A percentile compares a stretch with the other conserved stretches of the same genome.
Evolutionary conservation across 305 asterid species (phyloP).

Genomic region (Fraxinus xanthoxyloides): DNA sequence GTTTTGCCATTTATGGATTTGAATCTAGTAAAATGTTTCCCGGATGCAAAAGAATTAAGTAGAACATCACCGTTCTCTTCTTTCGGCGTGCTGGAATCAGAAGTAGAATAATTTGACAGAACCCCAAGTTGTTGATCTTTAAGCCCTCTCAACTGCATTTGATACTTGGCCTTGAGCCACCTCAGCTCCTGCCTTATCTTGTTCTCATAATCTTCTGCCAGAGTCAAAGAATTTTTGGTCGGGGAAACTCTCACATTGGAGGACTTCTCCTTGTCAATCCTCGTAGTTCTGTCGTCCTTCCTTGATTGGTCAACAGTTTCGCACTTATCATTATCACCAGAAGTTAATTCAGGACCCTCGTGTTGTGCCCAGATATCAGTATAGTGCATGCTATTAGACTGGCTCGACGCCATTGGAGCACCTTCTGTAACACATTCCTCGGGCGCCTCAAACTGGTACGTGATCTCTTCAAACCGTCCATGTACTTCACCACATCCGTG

Average conservation of each 20-base stretch:
- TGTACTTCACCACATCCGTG: conserved; percentile 58
- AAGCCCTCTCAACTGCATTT: conserved; percentile 52
- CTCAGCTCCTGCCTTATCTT: conserved; percentile 55
- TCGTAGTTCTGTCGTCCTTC: conserved; percentile 11
- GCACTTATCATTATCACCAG: conserved; percentile 17
- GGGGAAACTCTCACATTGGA: conserved; percentile 19
- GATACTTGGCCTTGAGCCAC: conserved; percentile 76
- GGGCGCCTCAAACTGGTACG: conserved; percentile 60
- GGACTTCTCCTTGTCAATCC: conserved; percentile 16
- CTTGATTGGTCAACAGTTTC: conserved; percentile 21
- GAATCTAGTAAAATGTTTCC: conserved; percentile 23
- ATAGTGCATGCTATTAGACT: conserved; percentile 33
- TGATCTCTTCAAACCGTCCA: conserved; percentile 85
- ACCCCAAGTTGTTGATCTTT: conserved; percentile 40
- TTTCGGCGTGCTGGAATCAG: background rate
- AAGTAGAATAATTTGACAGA: conserved; percentile 17
- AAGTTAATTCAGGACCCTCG: conserved; percentile 32
- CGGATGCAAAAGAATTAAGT: conserved; percentile 18
- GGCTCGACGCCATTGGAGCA: conserved; percentile 39
- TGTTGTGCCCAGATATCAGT: conserved; percentile 37
- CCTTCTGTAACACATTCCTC: conserved; percentile 40
- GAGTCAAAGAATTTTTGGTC: conserved; percentile 28
- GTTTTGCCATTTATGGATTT: conserved; percentile 18
- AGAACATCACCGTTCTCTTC: conserved; percentile 22
- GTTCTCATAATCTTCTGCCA: conserved; percentile 33